Conservation (phyloP, 2,329 filamentous ascomycete species). For the Hymenoscyphus scutula region DNA sequence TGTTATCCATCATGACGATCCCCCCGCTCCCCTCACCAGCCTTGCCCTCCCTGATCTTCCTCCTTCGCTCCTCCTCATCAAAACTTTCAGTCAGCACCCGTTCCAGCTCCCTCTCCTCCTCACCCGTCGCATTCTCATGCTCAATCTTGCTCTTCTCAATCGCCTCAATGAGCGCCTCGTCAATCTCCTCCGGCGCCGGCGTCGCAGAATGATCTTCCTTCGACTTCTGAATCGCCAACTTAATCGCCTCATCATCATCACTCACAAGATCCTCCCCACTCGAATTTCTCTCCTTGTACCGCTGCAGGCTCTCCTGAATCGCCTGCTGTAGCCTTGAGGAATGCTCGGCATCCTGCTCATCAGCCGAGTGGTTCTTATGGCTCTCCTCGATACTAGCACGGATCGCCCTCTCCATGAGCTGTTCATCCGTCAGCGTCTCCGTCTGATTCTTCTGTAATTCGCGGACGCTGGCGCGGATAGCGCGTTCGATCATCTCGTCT, state of each 20-base stretch:
- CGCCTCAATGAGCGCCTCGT: constrained; percentile 29
- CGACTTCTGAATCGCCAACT: constrained; percentile 43
- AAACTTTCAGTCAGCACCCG: constrained; percentile 11
- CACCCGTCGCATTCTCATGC: not conserved
- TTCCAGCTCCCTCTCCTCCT: constrained; percentile 14
- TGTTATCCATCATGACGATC: constrained; percentile 54
- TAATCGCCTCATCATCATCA: constrained; percentile 41
- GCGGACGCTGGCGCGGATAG: constrained; percentile 68
- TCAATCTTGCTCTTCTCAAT: constrained; percentile 37
- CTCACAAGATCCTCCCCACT: constrained; percentile 25
- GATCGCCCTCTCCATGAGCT: constrained; percentile 49
- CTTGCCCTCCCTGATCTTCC: constrained; percentile 40
- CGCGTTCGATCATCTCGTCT: constrained; percentile 68
- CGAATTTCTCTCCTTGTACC: constrained; percentile 13
- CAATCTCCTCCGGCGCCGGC: constrained; percentile 13
- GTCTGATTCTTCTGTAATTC: constrained; percentile 48
- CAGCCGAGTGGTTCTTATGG: constrained; percentile 10
- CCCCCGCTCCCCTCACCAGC: constrained; percentile 68
- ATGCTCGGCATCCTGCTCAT: constrained; percentile 51
- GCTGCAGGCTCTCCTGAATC: constrained; percentile 49
- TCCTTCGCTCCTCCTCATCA: constrained; percentile 21
- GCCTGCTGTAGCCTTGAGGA: constrained; percentile 56
- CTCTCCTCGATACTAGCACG: constrained; percentile 46
- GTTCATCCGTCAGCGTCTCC: constrained; percentile 35
- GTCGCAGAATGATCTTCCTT: constrained; percentile 24